Percentiles rank a stretch among this genome's conserved stretches.
Evolutionary conservation across 148 eudicot species (phyloP).

Genomic region (Tetragonia tetragonoides): DNA sequence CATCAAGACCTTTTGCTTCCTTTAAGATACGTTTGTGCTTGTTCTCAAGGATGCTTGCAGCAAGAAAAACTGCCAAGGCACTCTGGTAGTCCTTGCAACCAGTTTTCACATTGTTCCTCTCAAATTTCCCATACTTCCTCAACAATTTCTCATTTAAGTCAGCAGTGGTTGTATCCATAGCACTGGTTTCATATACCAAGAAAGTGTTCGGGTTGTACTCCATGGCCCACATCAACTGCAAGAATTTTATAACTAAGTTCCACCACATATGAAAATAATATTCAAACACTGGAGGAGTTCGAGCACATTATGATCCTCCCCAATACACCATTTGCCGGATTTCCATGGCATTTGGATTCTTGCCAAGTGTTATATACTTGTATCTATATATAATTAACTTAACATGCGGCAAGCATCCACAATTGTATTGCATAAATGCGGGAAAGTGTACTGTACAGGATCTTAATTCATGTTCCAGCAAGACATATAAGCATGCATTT

Average conservation of each 20-base stretch:
- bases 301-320: background rate
- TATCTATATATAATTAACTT: too few relatives aligned
- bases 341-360: too few relatives aligned
- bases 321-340: too few relatives aligned
- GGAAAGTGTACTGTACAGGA: too few relatives aligned
- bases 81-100: constrained; percentile 59
- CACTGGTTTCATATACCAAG: constrained; percentile 51
- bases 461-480: background rate
- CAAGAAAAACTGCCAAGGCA: constrained; percentile 77
- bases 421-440: too few relatives aligned
- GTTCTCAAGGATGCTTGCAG: constrained; percentile 87
- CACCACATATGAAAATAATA: constrained; percentile 2
- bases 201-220: constrained; percentile 88
- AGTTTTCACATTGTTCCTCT: constrained; percentile 62
- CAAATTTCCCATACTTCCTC: constrained; percentile 80
- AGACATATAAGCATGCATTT: background rate
- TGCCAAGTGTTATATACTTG: too few relatives aligned
- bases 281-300: background rate
- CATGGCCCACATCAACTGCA: constrained; percentile 99
- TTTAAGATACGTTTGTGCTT: constrained; percentile 75
- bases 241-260: constrained; percentile 19
- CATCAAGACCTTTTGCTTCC: constrained; percentile 94
- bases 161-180: constrained; percentile 37
- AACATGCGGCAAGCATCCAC: too few relatives aligned
- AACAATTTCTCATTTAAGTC: constrained; percentile 51